phyloP scores from a whole-genome alignment of 1,139 yeast species.

The Geotrichum citri-aurantii region DNA sequence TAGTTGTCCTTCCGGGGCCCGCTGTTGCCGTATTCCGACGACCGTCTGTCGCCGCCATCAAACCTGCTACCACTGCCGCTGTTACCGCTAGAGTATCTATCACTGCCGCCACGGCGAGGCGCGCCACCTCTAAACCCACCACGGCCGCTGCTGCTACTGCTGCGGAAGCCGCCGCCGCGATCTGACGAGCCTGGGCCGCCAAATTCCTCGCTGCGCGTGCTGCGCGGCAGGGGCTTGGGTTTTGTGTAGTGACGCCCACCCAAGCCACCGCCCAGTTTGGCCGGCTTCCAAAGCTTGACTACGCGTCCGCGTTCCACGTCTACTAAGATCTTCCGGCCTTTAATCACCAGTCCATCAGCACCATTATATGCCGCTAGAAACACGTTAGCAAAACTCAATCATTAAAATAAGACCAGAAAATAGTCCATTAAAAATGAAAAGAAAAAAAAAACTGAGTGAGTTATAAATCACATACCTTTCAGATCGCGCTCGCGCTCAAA shows the following conservation, averaged over 20 bases:
- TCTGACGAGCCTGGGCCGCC: constrained; percentile 15
- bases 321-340: constrained; percentile 54
- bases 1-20: constrained; percentile 4
- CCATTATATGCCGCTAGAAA: constrained; percentile 46
- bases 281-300: constrained; percentile 73
- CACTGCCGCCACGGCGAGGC: constrained; percentile 15
- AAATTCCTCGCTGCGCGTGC: constrained; percentile 11
- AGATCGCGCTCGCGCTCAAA: constrained; percentile 59
- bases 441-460: constrained; percentile 24
- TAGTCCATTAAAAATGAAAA: background rate
- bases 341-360: constrained; percentile 50
- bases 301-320: constrained; percentile 83
- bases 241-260: constrained; percentile 55
- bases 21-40: constrained; percentile 1
- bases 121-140: constrained; percentile 20
- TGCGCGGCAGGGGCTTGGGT: constrained; percentile 17
- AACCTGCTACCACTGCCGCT: constrained; percentile 13
- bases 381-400: constrained; percentile 3
- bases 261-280: constrained; percentile 68
- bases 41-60: constrained; percentile 15
- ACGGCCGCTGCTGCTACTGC: constrained; percentile 13
- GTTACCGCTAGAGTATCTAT: constrained; percentile 19
- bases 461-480: constrained; percentile 31
- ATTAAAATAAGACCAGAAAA: too few relatives aligned
- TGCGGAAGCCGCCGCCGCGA: constrained; percentile 14